Conservation (phyloP, 2,329 filamentous ascomycete genomes). For the Botrytis medusae region DNA sequence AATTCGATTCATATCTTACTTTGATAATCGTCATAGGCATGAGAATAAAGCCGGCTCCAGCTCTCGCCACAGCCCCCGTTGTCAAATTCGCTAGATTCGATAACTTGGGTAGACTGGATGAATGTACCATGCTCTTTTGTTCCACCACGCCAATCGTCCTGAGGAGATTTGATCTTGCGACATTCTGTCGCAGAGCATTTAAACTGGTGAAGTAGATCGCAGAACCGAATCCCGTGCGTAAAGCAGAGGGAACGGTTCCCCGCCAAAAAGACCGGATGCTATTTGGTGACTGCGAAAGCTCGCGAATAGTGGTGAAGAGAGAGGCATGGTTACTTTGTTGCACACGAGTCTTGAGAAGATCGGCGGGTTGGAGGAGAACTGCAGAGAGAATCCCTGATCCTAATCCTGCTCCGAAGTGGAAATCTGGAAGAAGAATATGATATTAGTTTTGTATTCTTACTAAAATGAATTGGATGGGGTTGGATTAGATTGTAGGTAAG, state of each 20-base stretch:
- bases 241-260: conserved; percentile 86
- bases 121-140: conserved; percentile 42
- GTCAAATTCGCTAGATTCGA: conserved; percentile 82
- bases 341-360: conserved; percentile 93
- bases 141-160: conserved; percentile 36
- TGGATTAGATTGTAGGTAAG: neutral
- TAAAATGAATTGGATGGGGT: neutral
- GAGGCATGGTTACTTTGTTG: conserved; percentile 79
- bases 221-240: conserved; percentile 88
- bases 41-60: conserved; percentile 82
- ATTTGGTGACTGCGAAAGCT: conserved; percentile 65
- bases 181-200: conserved; percentile 74
- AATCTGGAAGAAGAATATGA: conserved; percentile 49
- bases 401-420: conserved; percentile 87
- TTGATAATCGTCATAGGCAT: conserved; percentile 98
- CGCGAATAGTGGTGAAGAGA: conserved; percentile 65
- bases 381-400: conserved; percentile 85
- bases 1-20: conserved; percentile 86
- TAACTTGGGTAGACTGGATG: conserved; percentile 77
- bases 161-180: conserved; percentile 50
- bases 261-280: conserved; percentile 78
- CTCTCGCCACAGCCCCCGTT: conserved; percentile 80
- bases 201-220: conserved; percentile 92
- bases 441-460: neutral
- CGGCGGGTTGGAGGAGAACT: conserved; percentile 87